Evolutionary conservation across 2,329 filamentous ascomycete species (phyloP), one percentile per base, ranked within the genome.

Genomic region (Neocatenulostroma microsporum): DNA sequence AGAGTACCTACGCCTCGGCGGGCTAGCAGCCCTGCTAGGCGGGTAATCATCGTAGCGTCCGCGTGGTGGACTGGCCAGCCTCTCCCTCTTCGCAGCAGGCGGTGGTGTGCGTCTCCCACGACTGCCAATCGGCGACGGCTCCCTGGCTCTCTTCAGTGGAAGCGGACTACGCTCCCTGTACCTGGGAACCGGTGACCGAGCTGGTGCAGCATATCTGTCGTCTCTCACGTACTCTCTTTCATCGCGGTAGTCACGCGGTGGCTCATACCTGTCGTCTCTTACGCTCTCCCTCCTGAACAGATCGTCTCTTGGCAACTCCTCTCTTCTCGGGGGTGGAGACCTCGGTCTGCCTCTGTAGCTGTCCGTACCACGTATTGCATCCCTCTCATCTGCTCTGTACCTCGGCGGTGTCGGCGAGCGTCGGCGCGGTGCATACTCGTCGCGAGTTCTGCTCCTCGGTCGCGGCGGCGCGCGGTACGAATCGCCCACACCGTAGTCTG

Each of bases 401-500:
- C 50, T 39, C 23, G 46, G 42, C 11, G 55, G 53, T 12, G 53
- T 52, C 17, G 56, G 56, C 21, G 56, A 55, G 27, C 56, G 50
- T n/a, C n/a, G n/a, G n/a, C n/a, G n/a, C n/a, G n/a, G n/a, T n/a
- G n/a, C n/a, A n/a, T n/a, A n/a, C n/a, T n/a, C n/a, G 12, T 53
- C 49, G 27, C 53, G n/a, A n/a, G 21, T 24, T 24, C 21, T 24
- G n/a, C 26, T 29, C 26, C 26, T 29, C 9, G 8, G 26, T 7
- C 26, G 10, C 8, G 26, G 26, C 26, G n/a, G n/a, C n/a, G 39
- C 51, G 29, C 56, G 54, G 36, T 59, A 60, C 12, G 50, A 47
- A 35, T 59, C 56, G 44, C n/a, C n/a, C n/a, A n/a, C n/a, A n/a
- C 73, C 52, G 73, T 72, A 58, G 48, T 41, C 43, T 94, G 85